Evolutionary conservation across 1,284 basidiomycete species (phyloP).

Genomic region (Sporisorium exsertum): DNA sequence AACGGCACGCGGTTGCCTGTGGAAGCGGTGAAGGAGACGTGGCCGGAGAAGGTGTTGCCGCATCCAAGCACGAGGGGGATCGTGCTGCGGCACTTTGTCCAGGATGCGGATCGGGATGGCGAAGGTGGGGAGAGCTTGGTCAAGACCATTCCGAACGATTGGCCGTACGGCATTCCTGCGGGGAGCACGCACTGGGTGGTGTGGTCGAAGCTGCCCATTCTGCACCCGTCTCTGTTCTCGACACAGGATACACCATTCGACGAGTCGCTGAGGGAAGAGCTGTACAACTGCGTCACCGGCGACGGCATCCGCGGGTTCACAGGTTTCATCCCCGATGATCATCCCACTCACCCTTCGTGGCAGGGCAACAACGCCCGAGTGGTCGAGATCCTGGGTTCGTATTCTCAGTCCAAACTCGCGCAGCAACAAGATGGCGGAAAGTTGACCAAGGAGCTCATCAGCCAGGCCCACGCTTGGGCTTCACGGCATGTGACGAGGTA

Average conservation of each 20-base stretch:
- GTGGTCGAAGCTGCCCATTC: constrained; percentile 51
- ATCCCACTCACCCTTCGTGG: constrained; percentile 9
- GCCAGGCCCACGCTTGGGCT: constrained; percentile 48
- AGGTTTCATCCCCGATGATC: constrained; percentile 16
- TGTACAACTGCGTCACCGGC: constrained; percentile 48
- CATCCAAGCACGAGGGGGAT: constrained; percentile 13
- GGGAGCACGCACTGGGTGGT: constrained; percentile 56
- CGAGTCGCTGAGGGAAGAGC: constrained; percentile 8
- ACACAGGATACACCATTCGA: constrained; percentile 34
- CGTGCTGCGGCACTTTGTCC: constrained; percentile 31
- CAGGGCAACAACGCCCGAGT: not conserved
- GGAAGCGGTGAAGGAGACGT: constrained; percentile 30
- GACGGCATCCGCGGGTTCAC: constrained; percentile 60
- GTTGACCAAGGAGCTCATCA: constrained; percentile 5
- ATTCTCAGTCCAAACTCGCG: constrained; percentile 24
- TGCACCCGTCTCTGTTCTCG: constrained; percentile 40
- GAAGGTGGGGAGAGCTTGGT: constrained; percentile 24
- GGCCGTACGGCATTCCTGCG: constrained; percentile 61
- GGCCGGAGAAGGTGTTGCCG: constrained; percentile 36
- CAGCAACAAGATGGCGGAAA: not conserved
- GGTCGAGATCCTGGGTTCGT: constrained; percentile 14
- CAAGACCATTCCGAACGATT: constrained; percentile 57
- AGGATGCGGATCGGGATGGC: constrained; percentile 13
- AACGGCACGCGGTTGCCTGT: constrained; percentile 16
- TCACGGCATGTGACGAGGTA: constrained; percentile 32